Evolutionary conservation across 306 rosid species (phyloP).

Genomic region (Ormosia emarginata): DNA sequence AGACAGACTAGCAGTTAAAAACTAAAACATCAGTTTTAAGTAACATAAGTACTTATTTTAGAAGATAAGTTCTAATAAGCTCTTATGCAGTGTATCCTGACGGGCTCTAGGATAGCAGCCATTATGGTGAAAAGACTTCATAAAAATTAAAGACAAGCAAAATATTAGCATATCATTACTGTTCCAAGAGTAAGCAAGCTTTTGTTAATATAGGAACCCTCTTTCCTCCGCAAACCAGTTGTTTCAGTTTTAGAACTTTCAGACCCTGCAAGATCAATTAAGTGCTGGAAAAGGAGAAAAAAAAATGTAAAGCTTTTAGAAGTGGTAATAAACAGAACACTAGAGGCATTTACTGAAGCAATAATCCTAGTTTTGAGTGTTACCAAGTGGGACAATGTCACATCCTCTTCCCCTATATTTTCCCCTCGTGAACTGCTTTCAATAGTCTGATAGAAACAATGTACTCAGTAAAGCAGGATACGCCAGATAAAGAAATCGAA

Average conservation of each 20-base stretch:
- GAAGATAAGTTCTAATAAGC: no score
- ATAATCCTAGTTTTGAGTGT: neutral
- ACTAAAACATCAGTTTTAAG: neutral
- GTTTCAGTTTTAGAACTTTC: slow-evolving; percentile 93
- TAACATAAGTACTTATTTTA: no score
- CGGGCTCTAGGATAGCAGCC: neutral
- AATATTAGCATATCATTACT: slow-evolving; percentile 44
- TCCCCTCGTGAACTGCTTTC: slow-evolving; percentile 81
- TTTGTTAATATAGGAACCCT: slow-evolving; percentile 87
- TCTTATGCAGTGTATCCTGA: no score
- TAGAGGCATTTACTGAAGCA: neutral
- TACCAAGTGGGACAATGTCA: slow-evolving; percentile 81
- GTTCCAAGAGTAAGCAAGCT: slow-evolving; percentile 91
- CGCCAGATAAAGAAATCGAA: neutral
- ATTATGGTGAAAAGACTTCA: neutral
- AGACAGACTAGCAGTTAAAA: neutral
- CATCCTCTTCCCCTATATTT: slow-evolving; percentile 71
- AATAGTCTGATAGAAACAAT: slow-evolving; percentile 53
- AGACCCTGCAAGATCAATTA: slow-evolving; percentile 94
- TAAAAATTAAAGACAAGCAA: neutral
- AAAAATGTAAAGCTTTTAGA: neutral
- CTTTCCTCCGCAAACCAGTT: slow-evolving; percentile 84
- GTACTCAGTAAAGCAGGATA: neutral
- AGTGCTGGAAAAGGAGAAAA: slow-evolving; percentile 60
- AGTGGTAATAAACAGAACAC: neutral